Base-by-base conservation (phyloP, 352 stramenopile genomes). In the Pythium periplocum region DNA sequence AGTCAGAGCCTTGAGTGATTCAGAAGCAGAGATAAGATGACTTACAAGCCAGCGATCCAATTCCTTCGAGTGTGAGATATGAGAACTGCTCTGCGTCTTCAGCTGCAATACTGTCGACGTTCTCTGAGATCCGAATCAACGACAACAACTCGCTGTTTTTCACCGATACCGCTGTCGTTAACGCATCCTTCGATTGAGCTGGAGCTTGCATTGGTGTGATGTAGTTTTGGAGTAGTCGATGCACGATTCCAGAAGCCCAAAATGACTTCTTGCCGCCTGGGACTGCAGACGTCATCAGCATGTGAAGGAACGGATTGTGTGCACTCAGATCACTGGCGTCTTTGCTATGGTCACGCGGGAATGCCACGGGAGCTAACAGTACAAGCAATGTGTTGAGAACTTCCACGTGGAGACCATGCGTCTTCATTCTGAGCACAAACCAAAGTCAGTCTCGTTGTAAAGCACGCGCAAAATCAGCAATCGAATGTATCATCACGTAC, bases 331-430 rank as follows among this genome's bases (percentile, higher is more conserved):
- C 77, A 7, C 59, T 51, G 1, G 63, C 61, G 45, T 70, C 59
- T 34, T 77, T 76, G 17, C 65, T 71, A 50, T 86, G 71, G 44
- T 85, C 70, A 6, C 71, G 75, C 2, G 77, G 74, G 51, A 84
- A 93, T 6, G 68, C 75, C 17, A 86, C 74, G 1, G 82, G 73
- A 1, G 82, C 75, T 3, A 90, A 61, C 12, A 93, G 67, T 39
- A 88, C 76, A 10, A 93, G 66, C 31, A 93, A 49, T 33, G 67
- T 83, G 50, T 78, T 93, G 11, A 93, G 55, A 2, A 86, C 66
- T 69, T 91, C 83, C n/a, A 90, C 65, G 42, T 90, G 78, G 35
- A 93, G 43, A 31, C 87, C 80, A 51, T 90, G 83, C 33, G 80
- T 91, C 32, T 72, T 64, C 4, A 56, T 31, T 3, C 68, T 78